phyloP scores from a whole-genome alignment of 108 stramenopile species.

The Seminavis robusta region DNA sequence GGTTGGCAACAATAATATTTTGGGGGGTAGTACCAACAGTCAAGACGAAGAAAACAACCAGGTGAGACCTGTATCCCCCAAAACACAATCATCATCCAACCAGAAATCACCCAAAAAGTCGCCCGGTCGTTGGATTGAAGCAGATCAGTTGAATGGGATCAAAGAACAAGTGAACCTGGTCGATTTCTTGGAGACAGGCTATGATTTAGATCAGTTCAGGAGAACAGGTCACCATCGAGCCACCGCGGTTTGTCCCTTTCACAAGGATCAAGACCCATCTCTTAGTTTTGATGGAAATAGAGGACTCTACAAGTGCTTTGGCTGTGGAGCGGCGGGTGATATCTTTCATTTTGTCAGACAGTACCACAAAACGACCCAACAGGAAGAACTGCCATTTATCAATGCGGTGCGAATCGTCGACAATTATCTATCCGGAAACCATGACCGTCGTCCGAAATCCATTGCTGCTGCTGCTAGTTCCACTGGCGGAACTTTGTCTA shows the following conservation, averaged over 20 bases:
- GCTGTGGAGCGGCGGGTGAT: constrained; percentile 92
- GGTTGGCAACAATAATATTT: too few species aligned
- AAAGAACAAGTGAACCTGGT: too few species aligned
- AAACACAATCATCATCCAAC: too few species aligned
- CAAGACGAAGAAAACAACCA: too few species aligned
- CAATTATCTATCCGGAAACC: constrained; percentile 41
- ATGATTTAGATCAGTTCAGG: constrained; percentile 48
- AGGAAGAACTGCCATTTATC: constrained; percentile 60
- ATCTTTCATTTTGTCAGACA: constrained; percentile 83
- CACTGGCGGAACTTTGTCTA: too few species aligned
- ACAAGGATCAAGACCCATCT: constrained; percentile 86
- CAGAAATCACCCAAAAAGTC: too few species aligned
- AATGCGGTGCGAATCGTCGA: constrained; percentile 66
- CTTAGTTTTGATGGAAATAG: constrained; percentile 70
- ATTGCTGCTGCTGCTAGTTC: too few species aligned
- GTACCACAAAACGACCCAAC: constrained; percentile 36
- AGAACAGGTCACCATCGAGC: constrained; percentile 39
- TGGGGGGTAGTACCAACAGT: too few species aligned
- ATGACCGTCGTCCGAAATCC: not conserved
- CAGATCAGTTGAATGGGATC: too few species aligned
- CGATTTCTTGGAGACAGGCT: too few species aligned
- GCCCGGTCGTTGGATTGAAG: too few species aligned
- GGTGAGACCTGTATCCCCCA: too few species aligned
- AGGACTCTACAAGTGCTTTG: constrained; percentile 91
- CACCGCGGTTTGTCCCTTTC: constrained; percentile 88